Conservation (phyloP, 2,329 filamentous ascomycete species). For the Coniochaeta hoffmannii region DNA sequence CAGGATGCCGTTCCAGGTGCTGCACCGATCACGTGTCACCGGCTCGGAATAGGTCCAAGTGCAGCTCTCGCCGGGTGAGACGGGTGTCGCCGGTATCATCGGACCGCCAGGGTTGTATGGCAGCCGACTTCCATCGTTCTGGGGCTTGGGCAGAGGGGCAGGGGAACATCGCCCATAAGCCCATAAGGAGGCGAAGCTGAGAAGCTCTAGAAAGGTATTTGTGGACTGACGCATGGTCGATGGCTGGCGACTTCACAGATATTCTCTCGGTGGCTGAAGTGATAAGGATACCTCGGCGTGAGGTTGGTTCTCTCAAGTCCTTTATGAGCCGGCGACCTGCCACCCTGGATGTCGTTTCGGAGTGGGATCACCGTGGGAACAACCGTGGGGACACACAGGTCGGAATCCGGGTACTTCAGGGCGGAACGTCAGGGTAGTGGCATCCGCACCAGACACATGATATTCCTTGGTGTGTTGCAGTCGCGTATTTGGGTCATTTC, state of each 20-base stretch:
- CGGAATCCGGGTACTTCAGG: not conserved
- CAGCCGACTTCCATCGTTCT: not conserved
- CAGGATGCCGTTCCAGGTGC: constrained; percentile 17
- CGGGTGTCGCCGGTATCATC: constrained; percentile 10
- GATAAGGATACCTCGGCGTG: not conserved
- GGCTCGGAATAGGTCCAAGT: constrained; percentile 19
- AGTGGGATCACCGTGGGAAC: not conserved
- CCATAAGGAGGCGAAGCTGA: not conserved
- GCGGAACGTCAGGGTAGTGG: constrained; percentile 7
- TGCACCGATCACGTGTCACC: constrained; percentile 20
- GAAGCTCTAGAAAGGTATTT: not conserved
- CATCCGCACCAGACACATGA: constrained; percentile 7
- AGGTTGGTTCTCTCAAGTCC: not conserved
- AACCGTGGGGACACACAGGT: not conserved
- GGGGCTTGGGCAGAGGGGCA: not conserved
- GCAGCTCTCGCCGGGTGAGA: constrained; percentile 9
- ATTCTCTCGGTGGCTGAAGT: not conserved
- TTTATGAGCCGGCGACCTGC: not conserved
- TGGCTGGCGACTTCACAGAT: too few relatives aligned
- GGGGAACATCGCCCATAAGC: not conserved
- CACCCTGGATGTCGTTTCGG: not conserved
- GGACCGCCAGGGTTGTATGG: not conserved
- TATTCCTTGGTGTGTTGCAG: constrained; percentile 13
- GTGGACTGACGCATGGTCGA: not conserved
- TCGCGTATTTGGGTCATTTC: constrained; percentile 15